A percentile compares a stretch with the other conserved stretches of the same genome.
phyloP scores from a whole-genome alignment of 129 eudicot species.

The Flaveria robusta region DNA sequence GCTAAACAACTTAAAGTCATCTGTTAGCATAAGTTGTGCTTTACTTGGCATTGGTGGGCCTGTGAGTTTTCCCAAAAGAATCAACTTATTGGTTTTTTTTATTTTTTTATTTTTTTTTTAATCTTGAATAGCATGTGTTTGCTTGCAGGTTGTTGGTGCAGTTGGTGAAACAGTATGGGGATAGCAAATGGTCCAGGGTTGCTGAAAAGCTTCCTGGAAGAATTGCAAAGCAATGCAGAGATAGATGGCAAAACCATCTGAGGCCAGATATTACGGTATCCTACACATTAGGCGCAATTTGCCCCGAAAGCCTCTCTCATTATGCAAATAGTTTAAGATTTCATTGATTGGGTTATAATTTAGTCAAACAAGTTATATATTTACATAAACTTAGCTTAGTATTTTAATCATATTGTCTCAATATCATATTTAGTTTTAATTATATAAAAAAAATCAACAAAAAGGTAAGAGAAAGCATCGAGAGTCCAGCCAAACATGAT shows the following conservation, averaged over 20 bases:
- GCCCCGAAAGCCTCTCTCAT: neutral
- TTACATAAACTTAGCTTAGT: neutral
- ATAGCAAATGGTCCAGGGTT: constrained; percentile 57
- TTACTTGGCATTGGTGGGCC: neutral
- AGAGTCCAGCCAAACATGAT: neutral
- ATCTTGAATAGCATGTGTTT: neutral
- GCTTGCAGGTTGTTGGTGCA: constrained; percentile 47
- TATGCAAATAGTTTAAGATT: neutral
- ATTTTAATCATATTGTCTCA: neutral
- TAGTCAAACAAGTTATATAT: neutral
- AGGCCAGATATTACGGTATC: constrained; percentile 68
- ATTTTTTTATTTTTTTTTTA: neutral
- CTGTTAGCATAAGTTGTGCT: too few species aligned
- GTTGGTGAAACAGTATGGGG: constrained; percentile 56
- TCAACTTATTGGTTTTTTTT: neutral
- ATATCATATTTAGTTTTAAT: neutral
- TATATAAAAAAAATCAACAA: neutral
- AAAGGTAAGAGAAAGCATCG: neutral
- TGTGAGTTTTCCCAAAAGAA: neutral
- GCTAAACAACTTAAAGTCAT: too few species aligned
- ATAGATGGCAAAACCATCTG: constrained; percentile 82
- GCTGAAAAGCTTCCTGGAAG: constrained; percentile 72
- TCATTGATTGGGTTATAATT: neutral
- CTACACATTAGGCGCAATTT: neutral
- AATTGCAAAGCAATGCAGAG: constrained; percentile 77